These are phyloP conservation scores for Cryphonectria radicalis DNA, from an alignment of 2,329 filamentous ascomycete species.

Conservation along the genomic window DNA sequence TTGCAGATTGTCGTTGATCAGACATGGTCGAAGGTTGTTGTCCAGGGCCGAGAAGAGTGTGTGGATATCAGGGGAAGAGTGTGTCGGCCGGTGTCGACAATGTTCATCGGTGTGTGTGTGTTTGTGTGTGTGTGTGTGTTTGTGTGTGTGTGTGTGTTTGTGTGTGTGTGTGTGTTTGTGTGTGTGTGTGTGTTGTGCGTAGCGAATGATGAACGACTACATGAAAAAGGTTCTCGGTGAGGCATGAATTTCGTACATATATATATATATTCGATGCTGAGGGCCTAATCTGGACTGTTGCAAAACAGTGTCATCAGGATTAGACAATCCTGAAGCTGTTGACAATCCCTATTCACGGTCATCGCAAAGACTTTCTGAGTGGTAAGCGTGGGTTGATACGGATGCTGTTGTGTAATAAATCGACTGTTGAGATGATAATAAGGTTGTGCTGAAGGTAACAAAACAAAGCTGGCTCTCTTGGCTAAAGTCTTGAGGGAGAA, in stretches of 20 bases:
- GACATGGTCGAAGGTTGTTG: background rate
- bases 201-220: background rate
- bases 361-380: background rate
- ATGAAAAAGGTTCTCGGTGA: background rate
- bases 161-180: background rate
- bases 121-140: background rate
- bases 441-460: background rate
- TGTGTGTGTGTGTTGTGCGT: background rate
- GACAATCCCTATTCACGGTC: background rate
- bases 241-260: background rate
- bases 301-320: background rate
- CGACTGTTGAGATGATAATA: background rate
- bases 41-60: background rate
- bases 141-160: background rate
- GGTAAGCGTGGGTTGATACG: background rate
- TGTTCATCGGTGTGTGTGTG: background rate
- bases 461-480: background rate
- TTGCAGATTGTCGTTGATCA: background rate
- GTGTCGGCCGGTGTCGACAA: background rate
- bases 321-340: background rate
- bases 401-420: background rate
- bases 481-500: background rate
- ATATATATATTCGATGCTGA: background rate
- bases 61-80: background rate
- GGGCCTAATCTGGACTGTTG: background rate